Base-by-base conservation (phyloP, 2,329 filamentous ascomycete genomes). In the Xylariaceae sp. region DNA sequence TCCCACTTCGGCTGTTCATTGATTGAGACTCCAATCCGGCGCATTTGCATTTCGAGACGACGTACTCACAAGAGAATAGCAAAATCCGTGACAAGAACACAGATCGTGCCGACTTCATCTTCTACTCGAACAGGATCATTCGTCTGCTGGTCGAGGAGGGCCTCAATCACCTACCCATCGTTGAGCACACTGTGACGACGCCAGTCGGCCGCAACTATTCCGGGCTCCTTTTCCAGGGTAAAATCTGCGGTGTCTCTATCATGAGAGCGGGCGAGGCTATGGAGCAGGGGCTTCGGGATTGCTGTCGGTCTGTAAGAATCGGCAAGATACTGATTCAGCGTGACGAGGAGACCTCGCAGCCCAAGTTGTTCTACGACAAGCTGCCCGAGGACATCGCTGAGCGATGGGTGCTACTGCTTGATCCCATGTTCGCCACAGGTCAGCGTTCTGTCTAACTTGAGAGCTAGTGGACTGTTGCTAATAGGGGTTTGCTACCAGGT, bases 371-470 rank as follows among this genome's bases (percentile, higher is more conserved):
- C 71, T 99, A 97, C 71, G 92, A 97, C 64, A 99, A 99, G 75
- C 80, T 99, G 35, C 94, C 94, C 6, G 86, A 90, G 66, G 94
- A 99, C 67, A 96, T 99, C 68, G 82, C 87, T 19, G 81, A 92
- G 47, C 78, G 94, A 68, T 99, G 94, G 91, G 92, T 96, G 33
- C 75, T 99, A 52, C 76, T 99, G 40, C 74, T 99, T 41, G 94
- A 99, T 67, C 94, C 94, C n/a, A 99, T 99, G 94, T 91, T 99
- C 72, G 94, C 94, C 50, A 99, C 94, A 60, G 91, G 90, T 91
- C 71, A 63, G 76, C 3, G 44, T 55, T 31, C 15, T 10, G 32
- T 17, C 31, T 12, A 18, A 27, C 31, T 12, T 17, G 17, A 38
- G 11, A 15, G 1, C 3, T 18, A 11, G 11, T 31, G 17, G 27